Base-by-base conservation (phyloP, 2,329 filamentous ascomycete species). In the Stachybotrys elegans region DNA sequence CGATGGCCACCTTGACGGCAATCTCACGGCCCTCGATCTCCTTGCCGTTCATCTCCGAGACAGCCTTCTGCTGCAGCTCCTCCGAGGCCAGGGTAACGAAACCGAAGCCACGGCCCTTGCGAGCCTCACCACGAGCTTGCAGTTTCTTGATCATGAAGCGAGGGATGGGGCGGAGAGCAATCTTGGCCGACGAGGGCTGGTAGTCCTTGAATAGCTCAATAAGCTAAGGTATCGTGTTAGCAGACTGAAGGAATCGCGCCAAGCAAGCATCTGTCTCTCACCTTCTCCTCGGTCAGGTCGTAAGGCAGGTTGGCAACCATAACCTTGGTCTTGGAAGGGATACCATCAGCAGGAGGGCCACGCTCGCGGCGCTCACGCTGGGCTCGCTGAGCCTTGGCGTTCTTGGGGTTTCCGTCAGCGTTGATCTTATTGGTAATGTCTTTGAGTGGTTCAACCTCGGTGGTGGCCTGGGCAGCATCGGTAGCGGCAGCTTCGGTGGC, bases 101-200 rank as follows among this genome's bases (percentile, higher is more conserved):
- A 56, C 93, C 93, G 68, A 98, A 98, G 55, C 93, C 93, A 76
- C 93, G 93, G 50, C 93, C 93, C 85, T 98, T 98, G 76, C 93
- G 93, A 60, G 92, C 84, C 76, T 98, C 93, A 65, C 91, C 91
- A 66, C 93, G 92, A 61, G 92, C 91, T 75, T 95, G 91, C 51
- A 98, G 88, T 82, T 98, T 98, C 86, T 96, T 96, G 74, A 98
- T 93, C 93, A 98, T 98, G 79, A 97, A 98, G 61, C 92, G 91
- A 57, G 93, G 93, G 57, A 98, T 98, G 42, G 93, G 93, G 60
- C 93, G 92, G 58, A 98, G 88, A 55, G 93, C 93, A 63, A 98
- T 97, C 83, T 97, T 98, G 69, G 93, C 92, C 53, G 90, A 94
- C 57, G 86, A 85, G 50, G 93, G 93, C 65, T 90, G 79, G 76